Evolutionary conservation across 1,284 basidiomycete genomes (phyloP), one percentile per base, ranked within the genome.

Genomic region (Naganishia liquefaciens): DNA sequence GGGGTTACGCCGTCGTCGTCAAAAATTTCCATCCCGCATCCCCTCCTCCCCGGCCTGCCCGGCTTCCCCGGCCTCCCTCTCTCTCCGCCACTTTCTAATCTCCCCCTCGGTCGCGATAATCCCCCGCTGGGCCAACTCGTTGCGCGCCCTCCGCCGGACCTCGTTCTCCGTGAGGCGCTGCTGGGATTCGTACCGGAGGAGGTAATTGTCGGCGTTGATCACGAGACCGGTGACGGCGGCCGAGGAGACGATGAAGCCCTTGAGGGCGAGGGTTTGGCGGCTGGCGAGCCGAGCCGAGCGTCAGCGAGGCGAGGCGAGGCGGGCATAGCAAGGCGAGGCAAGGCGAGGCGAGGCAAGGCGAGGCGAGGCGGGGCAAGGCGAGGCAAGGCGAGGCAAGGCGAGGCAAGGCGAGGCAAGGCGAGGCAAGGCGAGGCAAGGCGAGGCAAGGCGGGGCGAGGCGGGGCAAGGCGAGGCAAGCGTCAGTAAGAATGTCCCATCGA

Each of bases 71-170:
- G 71, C 77, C 60, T 81, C 80, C 70, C 74, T 76, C 67, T 79
- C 80, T 23, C 81, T 83, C 73, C 85, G 87, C 91, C 91, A 93
- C 74, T 85, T 86, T 44, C 85, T 81, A 52, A 93, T 92, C 72
- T 89, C 90, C 11, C 86, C 85, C 77, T 93, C 91, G 9, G 90
- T 91, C 5, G 87, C 85, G 65, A 93, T 84, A 53, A 89, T 81
- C 21, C 90, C 90, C 68, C 84, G 83, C 43, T 84, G 82, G 15
- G 87, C 86, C 62, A 93, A 83, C 61, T 90, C 89, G 46, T 87
- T 80, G 37, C 88, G 83, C 15, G 91, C 91, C 74, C 89, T 82
- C 57, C 84, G 83, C 37, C 91, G 85, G 44, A 92, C 78, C 9
- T 82, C 79, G 69, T 87, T 86, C 74, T 93, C 90, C 61, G 84